Conservation (phyloP, 1,284 basidiomycete species). For the Leccinum proliferum region DNA sequence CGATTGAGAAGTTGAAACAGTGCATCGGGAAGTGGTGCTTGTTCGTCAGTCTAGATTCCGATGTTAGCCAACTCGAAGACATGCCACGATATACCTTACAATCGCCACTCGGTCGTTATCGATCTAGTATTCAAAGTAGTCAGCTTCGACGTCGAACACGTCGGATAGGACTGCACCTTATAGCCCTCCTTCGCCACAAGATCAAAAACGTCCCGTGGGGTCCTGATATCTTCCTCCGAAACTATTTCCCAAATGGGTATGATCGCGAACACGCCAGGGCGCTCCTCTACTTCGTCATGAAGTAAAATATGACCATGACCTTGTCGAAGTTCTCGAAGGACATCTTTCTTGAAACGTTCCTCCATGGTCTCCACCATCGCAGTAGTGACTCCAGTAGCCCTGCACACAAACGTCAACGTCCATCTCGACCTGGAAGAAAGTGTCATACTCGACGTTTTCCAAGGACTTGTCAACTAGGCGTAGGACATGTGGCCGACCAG, state of each 20-base stretch:
- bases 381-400: slow-evolving; percentile 93
- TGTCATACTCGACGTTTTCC: slow-evolving; percentile 85
- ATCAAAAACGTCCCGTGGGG: slow-evolving; percentile 83
- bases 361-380: slow-evolving; percentile 95
- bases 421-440: neutral
- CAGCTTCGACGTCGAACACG: slow-evolving; percentile 4
- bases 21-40: slow-evolving; percentile 87
- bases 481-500: slow-evolving; percentile 89
- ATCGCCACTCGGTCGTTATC: slow-evolving; percentile 87
- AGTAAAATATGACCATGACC: slow-evolving; percentile 83
- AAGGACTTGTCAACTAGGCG: slow-evolving; percentile 87
- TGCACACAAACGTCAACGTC: slow-evolving; percentile 26
- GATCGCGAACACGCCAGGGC: slow-evolving; percentile 85
- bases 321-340: slow-evolving; percentile 73
- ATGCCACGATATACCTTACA: slow-evolving; percentile 38
- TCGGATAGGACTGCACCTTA: slow-evolving; percentile 36
- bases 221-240: slow-evolving; percentile 85
- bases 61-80: slow-evolving; percentile 6
- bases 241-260: slow-evolving; percentile 89
- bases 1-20: slow-evolving; percentile 75
- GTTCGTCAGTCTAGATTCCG: slow-evolving; percentile 82
- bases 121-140: slow-evolving; percentile 45
- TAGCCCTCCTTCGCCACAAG: slow-evolving; percentile 73
- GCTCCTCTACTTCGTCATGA: slow-evolving; percentile 95
- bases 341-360: slow-evolving; percentile 82